A percentile compares a stretch with the other conserved stretches of the same genome.
These are phyloP conservation scores for Suillus subluteus DNA, from an alignment of 768 basidiomycete species.

Conservation along the genomic window DNA sequence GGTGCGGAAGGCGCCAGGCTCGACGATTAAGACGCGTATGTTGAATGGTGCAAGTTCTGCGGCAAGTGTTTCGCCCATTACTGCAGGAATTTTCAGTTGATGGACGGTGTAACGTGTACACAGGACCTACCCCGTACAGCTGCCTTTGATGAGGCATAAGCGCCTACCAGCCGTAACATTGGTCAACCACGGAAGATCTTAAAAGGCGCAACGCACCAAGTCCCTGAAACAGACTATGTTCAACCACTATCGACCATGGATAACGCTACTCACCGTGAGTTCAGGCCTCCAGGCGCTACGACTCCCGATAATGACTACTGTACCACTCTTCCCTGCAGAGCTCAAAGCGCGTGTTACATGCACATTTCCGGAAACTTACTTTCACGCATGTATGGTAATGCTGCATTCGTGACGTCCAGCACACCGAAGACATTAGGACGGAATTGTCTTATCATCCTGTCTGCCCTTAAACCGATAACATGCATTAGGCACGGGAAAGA, in stretches of 20 bases:
- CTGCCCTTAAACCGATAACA: slow-evolving; percentile 21
- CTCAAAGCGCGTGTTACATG: slow-evolving; percentile 2
- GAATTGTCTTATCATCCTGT: slow-evolving; percentile 45
- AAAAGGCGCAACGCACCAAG: slow-evolving; percentile 24
- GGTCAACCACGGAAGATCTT: neutral
- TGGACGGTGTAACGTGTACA: neutral
- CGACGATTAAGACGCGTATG: slow-evolving; percentile 59
- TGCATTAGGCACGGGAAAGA: neutral
- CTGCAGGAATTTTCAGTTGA: slow-evolving; percentile 30
- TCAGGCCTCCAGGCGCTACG: slow-evolving; percentile 56
- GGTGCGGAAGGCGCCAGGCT: slow-evolving; percentile 64
- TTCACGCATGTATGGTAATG: slow-evolving; percentile 54
- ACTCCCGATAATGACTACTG: slow-evolving; percentile 57
- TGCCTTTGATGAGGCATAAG: slow-evolving; percentile 61
- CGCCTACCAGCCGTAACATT: slow-evolving; percentile 31
- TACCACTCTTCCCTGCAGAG: slow-evolving; percentile 39
- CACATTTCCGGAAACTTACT: slow-evolving; percentile 16
- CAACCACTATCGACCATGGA: neutral
- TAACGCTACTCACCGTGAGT: slow-evolving; percentile 29
- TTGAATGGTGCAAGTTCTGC: slow-evolving; percentile 57
- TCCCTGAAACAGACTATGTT: slow-evolving; percentile 16
- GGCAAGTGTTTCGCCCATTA: slow-evolving; percentile 58
- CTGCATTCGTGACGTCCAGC: slow-evolving; percentile 55
- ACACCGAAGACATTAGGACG: slow-evolving; percentile 38
- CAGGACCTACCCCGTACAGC: slow-evolving; percentile 53